Base-by-base conservation (phyloP, 345 rosid genomes). In the Dipteronia sinensis region DNA sequence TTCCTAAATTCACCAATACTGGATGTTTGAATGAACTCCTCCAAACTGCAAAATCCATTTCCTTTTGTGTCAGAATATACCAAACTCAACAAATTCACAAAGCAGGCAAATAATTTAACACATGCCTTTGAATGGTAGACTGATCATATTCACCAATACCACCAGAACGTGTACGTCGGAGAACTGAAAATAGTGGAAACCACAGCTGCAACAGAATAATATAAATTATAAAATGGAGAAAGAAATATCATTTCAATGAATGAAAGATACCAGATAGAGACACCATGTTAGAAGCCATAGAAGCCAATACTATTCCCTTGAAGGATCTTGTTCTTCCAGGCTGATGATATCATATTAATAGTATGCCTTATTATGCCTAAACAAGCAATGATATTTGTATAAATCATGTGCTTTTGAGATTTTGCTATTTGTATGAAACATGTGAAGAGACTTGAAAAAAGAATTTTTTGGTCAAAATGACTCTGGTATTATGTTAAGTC, bases 181-280 rank as follows among this genome's bases (percentile, higher is more conserved):
- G 90, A 88, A 96, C 86, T 15, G 93, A 90, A 85, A 77, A 91
- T 75, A 96, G 88, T 66, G 98, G 97, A 88, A 96, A 93, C 99
- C 99, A 96, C 75, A 96, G 86, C 99, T 95, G 95, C 93, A 92
- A 79, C 44, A 74, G 69, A 75, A 81, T 34, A 59, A 66, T 42
- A 40, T 22, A 7, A 27, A 7, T 59, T 17, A 34, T 8, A 19
- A n/a, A 1, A 56, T 11, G 23, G 5, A 47, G 7, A 51, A 9
- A 77, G 13, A 55, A 51, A 29, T 34, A 34, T 71, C 16, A n/a
- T 20, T 1, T 59, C 25, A 59, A 22, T 59, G 23, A 59, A 29
- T 16, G 19, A 27, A 27, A 49, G 13, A 62, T 40, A n/a, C 23
- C 17, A 17, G 40, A 19, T 22, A 44, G 19, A 22, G 38, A 23